A percentile compares a stretch with the other conserved stretches of the same genome.
phyloP scores from a whole-genome alignment of 768 basidiomycete genomes.

The Neoboletus magnificus region DNA sequence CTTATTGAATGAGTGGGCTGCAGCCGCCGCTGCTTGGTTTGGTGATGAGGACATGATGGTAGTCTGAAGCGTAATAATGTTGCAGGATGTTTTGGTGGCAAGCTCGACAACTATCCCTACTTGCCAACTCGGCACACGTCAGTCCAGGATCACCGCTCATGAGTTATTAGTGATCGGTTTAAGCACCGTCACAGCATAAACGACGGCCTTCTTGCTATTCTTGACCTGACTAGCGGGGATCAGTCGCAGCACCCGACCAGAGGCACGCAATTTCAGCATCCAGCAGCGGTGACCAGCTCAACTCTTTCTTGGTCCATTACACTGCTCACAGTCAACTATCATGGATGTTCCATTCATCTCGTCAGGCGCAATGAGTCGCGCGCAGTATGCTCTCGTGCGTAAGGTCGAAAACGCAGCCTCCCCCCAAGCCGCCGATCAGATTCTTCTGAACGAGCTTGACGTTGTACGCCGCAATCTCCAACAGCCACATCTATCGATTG shows the following conservation, averaged over 20 bases:
- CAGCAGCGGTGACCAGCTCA: neutral
- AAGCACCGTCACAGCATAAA: neutral
- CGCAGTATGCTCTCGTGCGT: conserved; percentile 73
- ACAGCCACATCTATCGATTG: conserved; percentile 48
- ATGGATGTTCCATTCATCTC: conserved; percentile 81
- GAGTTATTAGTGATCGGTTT: neutral
- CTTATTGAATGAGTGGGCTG: conserved; percentile 78
- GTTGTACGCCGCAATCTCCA: conserved; percentile 51
- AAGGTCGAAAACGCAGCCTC: conserved; percentile 64
- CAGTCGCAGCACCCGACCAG: conserved; percentile 14
- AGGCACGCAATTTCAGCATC: conserved; percentile 10
- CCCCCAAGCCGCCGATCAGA: conserved; percentile 55
- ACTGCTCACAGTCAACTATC: neutral
- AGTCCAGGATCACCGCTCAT: neutral
- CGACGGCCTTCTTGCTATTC: neutral
- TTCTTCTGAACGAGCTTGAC: conserved; percentile 58
- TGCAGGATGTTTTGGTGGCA: conserved; percentile 7
- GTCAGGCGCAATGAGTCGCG: conserved; percentile 73
- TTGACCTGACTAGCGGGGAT: neutral
- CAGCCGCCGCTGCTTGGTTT: conserved; percentile 31
- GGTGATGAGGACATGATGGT: conserved; percentile 24
- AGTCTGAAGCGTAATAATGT: neutral
- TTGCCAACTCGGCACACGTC: neutral
- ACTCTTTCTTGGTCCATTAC: neutral
- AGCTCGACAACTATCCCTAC: neutral